These are phyloP conservation scores for Termitomyces sp. DNA, from an alignment of 768 basidiomycete genomes.

Conservation along the genomic window DNA sequence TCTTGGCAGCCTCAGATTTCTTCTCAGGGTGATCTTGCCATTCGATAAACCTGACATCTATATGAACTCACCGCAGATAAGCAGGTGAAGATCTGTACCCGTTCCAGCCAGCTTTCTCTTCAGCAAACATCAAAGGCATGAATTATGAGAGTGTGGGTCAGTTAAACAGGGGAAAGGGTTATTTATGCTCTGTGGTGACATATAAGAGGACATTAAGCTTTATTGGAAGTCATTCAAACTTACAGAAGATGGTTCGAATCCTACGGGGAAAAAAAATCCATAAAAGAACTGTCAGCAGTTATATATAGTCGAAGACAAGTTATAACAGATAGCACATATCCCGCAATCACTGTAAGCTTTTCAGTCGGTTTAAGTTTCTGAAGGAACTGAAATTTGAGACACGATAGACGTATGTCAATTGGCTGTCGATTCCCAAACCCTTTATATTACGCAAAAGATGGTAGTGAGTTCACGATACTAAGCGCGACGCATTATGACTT, in stretches of 20 bases:
- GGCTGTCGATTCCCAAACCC: not conserved
- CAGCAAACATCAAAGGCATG: conserved; percentile 21
- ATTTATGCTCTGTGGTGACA: not conserved
- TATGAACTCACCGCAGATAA: not conserved
- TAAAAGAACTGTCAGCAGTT: not conserved
- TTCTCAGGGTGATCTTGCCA: conserved; percentile 44
- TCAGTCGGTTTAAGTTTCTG: not conserved
- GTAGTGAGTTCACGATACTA: not conserved
- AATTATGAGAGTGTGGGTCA: not conserved
- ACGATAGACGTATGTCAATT: not conserved
- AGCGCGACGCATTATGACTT: not conserved
- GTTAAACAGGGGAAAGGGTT: not conserved
- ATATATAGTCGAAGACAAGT: not conserved
- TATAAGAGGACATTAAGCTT: not conserved
- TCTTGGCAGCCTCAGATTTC: conserved; percentile 31
- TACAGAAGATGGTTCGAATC: not conserved
- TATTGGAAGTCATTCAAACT: not conserved
- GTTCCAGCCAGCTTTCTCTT: conserved; percentile 32
- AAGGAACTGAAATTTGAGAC: not conserved
- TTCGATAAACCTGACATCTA: conserved; percentile 33
- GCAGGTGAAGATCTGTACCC: conserved; percentile 22
- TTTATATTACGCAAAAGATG: not conserved
- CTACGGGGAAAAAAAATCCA: not conserved
- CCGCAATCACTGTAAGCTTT: not conserved
- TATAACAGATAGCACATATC: not conserved